Percentiles rank a stretch among this genome's conserved stretches.
phyloP scores from a whole-genome alignment of 2,329 filamentous ascomycete species.

The Fusarium circinatum region DNA sequence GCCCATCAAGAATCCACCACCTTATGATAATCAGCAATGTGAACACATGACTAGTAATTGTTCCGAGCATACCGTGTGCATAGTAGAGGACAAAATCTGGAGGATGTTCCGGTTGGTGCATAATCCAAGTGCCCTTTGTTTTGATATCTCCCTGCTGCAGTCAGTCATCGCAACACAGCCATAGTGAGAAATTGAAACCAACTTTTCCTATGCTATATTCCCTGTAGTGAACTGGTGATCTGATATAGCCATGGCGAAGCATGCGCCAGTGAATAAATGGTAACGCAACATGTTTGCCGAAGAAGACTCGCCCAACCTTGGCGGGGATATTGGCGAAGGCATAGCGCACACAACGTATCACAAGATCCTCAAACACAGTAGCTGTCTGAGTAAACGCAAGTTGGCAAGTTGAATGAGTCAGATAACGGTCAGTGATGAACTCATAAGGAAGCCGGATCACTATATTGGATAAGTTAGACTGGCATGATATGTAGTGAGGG shows the following conservation, averaged over 20 bases:
- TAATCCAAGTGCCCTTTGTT: slow-evolving; percentile 76
- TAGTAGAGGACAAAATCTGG: slow-evolving; percentile 87
- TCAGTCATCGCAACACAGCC: neutral
- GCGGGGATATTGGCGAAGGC: slow-evolving; percentile 78
- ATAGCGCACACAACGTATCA: slow-evolving; percentile 81
- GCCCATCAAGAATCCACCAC: slow-evolving; percentile 86
- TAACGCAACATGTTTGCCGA: slow-evolving; percentile 76
- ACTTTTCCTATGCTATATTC: slow-evolving; percentile 54
- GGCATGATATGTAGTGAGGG: neutral
- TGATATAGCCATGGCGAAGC: slow-evolving; percentile 75
- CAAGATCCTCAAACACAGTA: slow-evolving; percentile 80
- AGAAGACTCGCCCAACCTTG: slow-evolving; percentile 77
- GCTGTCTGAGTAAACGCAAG: slow-evolving; percentile 74
- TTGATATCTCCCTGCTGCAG: slow-evolving; percentile 49
- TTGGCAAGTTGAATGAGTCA: slow-evolving; percentile 43
- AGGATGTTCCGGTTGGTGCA: slow-evolving; percentile 65
- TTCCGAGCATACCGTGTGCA: slow-evolving; percentile 69
- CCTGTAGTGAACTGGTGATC: slow-evolving; percentile 71
- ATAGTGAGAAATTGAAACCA: neutral
- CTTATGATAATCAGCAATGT: slow-evolving; percentile 50
- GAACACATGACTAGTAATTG: neutral
- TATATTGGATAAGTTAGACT: slow-evolving; percentile 31
- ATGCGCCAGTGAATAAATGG: slow-evolving; percentile 82
- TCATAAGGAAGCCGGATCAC: slow-evolving; percentile 46
- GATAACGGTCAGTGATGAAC: slow-evolving; percentile 48